Conservation (phyloP, 345 rosid species). For the Aquilaria sinensis region DNA sequence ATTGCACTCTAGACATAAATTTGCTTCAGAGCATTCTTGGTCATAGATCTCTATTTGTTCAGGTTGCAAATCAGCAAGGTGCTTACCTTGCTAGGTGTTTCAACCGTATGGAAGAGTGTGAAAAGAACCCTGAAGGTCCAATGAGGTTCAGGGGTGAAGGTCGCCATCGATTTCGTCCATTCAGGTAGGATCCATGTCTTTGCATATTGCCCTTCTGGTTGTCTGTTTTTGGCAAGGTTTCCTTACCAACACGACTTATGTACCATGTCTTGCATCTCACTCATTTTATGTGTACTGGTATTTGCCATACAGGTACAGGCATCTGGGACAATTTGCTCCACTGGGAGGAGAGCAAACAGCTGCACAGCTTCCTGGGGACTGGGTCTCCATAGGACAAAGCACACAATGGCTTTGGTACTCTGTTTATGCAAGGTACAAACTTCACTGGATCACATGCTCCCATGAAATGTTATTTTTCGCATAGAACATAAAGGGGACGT, state of each 20-base stretch:
- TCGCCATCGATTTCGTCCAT: conserved; percentile 87
- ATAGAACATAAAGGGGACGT: too few species aligned
- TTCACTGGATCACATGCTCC: too few species aligned
- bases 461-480: not conserved
- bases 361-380: conserved; percentile 88
- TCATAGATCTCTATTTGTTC: not conserved
- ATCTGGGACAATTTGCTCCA: conserved; percentile 87
- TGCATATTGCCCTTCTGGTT: not conserved
- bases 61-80: conserved; percentile 95
- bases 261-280: not conserved
- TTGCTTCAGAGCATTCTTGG: not conserved
- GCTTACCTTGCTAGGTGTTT: conserved; percentile 79
- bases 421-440: conserved; percentile 68
- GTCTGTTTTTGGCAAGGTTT: not conserved
- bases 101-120: conserved; percentile 78
- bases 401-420: conserved; percentile 93
- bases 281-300: not conserved
- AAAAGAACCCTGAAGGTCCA: conserved; percentile 82
- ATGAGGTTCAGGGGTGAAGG: conserved; percentile 83
- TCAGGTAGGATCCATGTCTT: conserved; percentile 40
- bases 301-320: conserved; percentile 50
- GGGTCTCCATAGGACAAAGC: conserved; percentile 89
- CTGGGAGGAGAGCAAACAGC: conserved; percentile 94
- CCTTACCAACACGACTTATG: too few species aligned
- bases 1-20: not conserved